Conservation (phyloP, 1,139 yeast genomes). For the Taiozyma sp. region DNA sequence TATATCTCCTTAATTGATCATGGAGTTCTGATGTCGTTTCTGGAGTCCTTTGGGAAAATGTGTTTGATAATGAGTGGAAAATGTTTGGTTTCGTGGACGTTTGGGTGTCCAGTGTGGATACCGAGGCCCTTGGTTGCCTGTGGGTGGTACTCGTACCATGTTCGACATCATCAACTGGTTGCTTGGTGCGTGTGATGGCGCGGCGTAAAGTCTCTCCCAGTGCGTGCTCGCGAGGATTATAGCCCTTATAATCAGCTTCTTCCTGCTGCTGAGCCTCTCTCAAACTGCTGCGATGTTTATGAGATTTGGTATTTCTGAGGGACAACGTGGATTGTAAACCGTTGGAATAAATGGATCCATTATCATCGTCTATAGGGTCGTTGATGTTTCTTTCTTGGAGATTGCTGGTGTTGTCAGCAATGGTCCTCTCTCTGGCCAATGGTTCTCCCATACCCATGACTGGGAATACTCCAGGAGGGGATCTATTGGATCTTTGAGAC, state of each 20-base stretch:
- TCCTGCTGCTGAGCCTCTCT: slow-evolving; percentile 20
- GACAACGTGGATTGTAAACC: neutral
- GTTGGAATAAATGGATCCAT: neutral
- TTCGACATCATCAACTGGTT: neutral
- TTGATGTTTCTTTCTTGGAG: slow-evolving; percentile 9
- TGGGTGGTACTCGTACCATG: slow-evolving; percentile 11
- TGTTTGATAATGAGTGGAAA: slow-evolving; percentile 19
- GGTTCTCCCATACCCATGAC: slow-evolving; percentile 75
- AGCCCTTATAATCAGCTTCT: slow-evolving; percentile 24
- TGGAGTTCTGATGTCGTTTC: slow-evolving; percentile 26
- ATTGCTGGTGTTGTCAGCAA: slow-evolving; percentile 35
- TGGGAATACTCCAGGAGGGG: slow-evolving; percentile 77
- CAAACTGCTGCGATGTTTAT: neutral
- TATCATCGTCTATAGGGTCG: slow-evolving; percentile 7
- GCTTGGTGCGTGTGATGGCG: slow-evolving; percentile 21
- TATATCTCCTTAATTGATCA: slow-evolving; percentile 30
- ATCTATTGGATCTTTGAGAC: slow-evolving; percentile 29
- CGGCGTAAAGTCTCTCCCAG: slow-evolving; percentile 30
- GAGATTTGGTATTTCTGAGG: neutral
- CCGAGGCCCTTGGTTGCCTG: slow-evolving; percentile 8
- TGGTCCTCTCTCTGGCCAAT: slow-evolving; percentile 46
- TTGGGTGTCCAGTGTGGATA: neutral
- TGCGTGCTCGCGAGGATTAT: slow-evolving; percentile 30
- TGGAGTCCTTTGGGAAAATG: slow-evolving; percentile 18
- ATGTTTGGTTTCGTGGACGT: slow-evolving; percentile 5